phyloP scores from a whole-genome alignment of 306 rosid species.

The Comarum palustre region DNA sequence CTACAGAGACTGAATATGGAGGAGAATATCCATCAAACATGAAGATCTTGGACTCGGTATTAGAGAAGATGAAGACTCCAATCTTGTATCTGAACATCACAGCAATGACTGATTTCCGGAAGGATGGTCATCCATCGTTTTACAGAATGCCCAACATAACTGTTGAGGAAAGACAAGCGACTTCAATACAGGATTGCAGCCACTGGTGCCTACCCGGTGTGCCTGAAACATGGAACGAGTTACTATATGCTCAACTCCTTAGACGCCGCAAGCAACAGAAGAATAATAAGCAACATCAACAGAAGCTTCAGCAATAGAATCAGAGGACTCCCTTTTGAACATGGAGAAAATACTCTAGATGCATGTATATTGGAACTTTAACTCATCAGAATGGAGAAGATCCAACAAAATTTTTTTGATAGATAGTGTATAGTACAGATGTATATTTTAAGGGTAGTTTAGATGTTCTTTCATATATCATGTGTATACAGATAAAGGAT shows the following conservation, averaged over 20 bases:
- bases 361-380: neutral
- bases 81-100: constrained; percentile 23
- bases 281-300: neutral
- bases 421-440: neutral
- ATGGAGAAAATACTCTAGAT: neutral
- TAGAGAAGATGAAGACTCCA: constrained; percentile 23
- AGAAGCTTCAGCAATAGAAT: neutral
- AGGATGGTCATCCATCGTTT: constrained; percentile 32
- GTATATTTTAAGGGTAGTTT: neutral
- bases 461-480: neutral
- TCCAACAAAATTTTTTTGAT: neutral
- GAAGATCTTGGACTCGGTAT: constrained; percentile 24
- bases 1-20: constrained; percentile 1
- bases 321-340: neutral
- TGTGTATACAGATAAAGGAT: neutral
- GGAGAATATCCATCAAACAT: constrained; percentile 21
- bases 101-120: constrained; percentile 24
- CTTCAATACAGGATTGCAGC: constrained; percentile 53
- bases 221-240: constrained; percentile 59
- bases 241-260: constrained; percentile 27
- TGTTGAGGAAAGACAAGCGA: constrained; percentile 29
- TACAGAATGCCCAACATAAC: constrained; percentile 47
- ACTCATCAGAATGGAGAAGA: neutral
- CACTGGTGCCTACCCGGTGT: constrained; percentile 76
- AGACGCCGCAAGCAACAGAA: constrained; percentile 3